Percentiles rank a stretch among this genome's conserved stretches.
phyloP scores from a whole-genome alignment of 2,329 filamentous ascomycete genomes.

The Zasmidium cellare region DNA sequence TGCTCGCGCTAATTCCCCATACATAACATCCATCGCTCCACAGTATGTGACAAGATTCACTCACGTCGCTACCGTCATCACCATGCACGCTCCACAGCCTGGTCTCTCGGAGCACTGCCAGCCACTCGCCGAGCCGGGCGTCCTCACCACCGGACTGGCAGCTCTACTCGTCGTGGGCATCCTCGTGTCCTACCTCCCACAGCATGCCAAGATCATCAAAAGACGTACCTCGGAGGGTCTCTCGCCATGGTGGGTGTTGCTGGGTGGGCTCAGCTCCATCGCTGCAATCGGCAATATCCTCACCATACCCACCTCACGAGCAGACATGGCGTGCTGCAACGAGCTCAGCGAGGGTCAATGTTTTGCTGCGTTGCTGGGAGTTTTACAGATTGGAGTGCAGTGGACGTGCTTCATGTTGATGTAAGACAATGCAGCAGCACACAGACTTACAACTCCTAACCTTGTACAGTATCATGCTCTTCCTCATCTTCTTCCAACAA shows the following conservation, averaged over 20 bases:
- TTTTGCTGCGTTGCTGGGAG: slow-evolving; percentile 79
- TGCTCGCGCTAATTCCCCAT: not conserved
- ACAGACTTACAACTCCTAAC: not conserved
- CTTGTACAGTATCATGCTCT: slow-evolving; percentile 75
- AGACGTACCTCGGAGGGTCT: slow-evolving; percentile 89
- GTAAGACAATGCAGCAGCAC: slow-evolving; percentile 55
- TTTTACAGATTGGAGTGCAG: slow-evolving; percentile 87
- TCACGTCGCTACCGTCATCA: not conserved
- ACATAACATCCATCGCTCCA: not conserved
- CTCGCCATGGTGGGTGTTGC: slow-evolving; percentile 89
- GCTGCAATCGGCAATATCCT: slow-evolving; percentile 91
- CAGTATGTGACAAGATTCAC: not conserved
- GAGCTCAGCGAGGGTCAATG: slow-evolving; percentile 81
- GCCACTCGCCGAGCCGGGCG: slow-evolving; percentile 29
- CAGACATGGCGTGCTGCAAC: slow-evolving; percentile 82
- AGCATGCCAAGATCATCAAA: slow-evolving; percentile 87
- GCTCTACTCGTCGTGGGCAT: slow-evolving; percentile 79
- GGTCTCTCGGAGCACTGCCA: slow-evolving; percentile 26
- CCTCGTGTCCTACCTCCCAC: slow-evolving; percentile 88
- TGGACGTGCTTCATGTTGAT: slow-evolving; percentile 91
- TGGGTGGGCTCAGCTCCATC: slow-evolving; percentile 85
- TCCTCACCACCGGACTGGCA: slow-evolving; percentile 29
- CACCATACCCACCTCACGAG: slow-evolving; percentile 76
- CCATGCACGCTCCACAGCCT: not conserved
- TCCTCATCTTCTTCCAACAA: slow-evolving; percentile 82